Percentiles rank a stretch among this genome's conserved stretches.
Conservation (phyloP, 371 early-diverging fungal genomes). For the Actinomucor elegans region DNA sequence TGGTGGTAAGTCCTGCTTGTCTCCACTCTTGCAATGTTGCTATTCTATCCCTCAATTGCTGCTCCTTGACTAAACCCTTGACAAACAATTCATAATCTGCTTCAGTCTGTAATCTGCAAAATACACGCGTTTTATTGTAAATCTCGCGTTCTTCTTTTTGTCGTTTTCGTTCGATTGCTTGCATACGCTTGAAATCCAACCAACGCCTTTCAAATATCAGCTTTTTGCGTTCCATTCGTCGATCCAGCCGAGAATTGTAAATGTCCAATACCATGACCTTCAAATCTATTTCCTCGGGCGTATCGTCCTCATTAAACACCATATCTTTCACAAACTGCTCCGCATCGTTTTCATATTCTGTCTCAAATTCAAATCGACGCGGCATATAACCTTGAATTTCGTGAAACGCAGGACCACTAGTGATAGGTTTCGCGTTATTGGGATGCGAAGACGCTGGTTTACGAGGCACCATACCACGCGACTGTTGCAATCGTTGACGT, state of each 20-base stretch:
- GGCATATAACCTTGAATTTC: conserved; percentile 99
- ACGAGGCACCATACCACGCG: conserved; percentile 33
- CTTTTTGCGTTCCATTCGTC: conserved; percentile 82
- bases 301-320: conserved; percentile 85
- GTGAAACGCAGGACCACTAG: conserved; percentile 91
- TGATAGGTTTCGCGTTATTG: conserved; percentile 59
- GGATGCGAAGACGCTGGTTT: conserved; percentile 31
- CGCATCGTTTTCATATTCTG: conserved; percentile 95
- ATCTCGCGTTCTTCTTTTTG: conserved; percentile 86
- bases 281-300: conserved; percentile 84
- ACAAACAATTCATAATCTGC: conserved; percentile 83
- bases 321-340: conserved; percentile 94
- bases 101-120: conserved; percentile 84
- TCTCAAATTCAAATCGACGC: conserved; percentile 96
- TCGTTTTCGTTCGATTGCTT: conserved; percentile 76
- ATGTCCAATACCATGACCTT: conserved; percentile 92
- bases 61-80: conserved; percentile 79
- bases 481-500: conserved; percentile 43
- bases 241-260: conserved; percentile 87
- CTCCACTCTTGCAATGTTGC: conserved; percentile 90
- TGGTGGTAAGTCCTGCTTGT: conserved; percentile 81
- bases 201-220: conserved; percentile 88
- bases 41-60: conserved; percentile 72
- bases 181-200: conserved; percentile 83
- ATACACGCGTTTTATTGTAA: conserved; percentile 76